These are phyloP conservation scores for Alisma plantagoaquatica DNA, from an alignment of 106 monocot genomes.

Conservation along the genomic window DNA sequence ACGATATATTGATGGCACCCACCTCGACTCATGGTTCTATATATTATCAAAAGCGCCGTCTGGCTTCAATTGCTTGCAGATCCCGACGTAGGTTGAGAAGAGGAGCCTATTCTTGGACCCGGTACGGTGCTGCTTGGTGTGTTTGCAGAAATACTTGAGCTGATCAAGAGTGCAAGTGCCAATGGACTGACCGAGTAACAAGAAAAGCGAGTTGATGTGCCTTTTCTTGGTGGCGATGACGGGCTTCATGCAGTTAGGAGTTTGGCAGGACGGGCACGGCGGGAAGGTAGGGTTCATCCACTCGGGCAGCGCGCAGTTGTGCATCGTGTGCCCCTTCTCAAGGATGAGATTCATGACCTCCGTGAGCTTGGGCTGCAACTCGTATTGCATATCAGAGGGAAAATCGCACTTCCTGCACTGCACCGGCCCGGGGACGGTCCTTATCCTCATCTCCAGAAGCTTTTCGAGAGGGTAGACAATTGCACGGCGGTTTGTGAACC, in stretches of 20 bases:
- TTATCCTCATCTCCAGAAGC: too few relatives aligned
- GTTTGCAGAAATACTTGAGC: slow-evolving; percentile 19
- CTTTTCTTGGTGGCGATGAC: slow-evolving; percentile 9
- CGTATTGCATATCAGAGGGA: too few relatives aligned
- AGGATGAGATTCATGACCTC: too few relatives aligned
- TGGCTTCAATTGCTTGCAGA: slow-evolving; percentile 9
- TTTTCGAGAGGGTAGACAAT: too few relatives aligned
- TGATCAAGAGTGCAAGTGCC: slow-evolving; percentile 8
- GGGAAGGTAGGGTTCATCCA: neutral
- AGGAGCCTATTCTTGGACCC: slow-evolving; percentile 4
- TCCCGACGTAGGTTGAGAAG: slow-evolving; percentile 2
- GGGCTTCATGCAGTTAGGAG: neutral
- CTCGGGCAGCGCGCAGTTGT: neutral
- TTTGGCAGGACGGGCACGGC: neutral
- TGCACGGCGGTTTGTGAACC: too few relatives aligned
- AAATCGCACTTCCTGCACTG: too few relatives aligned
- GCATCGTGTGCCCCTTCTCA: too few relatives aligned
- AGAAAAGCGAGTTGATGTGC: slow-evolving; percentile 20
- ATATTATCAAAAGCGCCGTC: too few relatives aligned
- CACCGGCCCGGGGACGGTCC: too few relatives aligned
- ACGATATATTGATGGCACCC: too few relatives aligned
- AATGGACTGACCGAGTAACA: slow-evolving; percentile 7
- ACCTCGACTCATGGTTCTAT: too few relatives aligned
- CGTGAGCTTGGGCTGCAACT: too few relatives aligned
- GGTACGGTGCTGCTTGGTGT: slow-evolving; percentile 3